phyloP scores from a whole-genome alignment of 108 stramenopile species.

The Cyclotella choctawhatcheeana region DNA sequence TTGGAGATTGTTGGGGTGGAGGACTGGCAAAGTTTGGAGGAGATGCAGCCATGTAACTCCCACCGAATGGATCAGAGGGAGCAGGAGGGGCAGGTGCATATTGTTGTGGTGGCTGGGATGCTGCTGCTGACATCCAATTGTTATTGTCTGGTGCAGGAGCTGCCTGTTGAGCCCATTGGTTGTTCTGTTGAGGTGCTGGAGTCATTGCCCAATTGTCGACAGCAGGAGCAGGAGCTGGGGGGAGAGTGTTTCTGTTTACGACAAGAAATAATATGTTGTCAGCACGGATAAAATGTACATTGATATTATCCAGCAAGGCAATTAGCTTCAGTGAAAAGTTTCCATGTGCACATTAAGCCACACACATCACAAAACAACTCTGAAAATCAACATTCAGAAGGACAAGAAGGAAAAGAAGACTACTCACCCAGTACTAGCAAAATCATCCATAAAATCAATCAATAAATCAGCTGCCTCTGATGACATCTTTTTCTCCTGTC shows the following conservation, averaged over 20 bases:
- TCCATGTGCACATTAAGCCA: background rate
- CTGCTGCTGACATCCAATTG: conserved; percentile 31
- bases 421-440: conserved; percentile 40
- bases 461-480: conserved; percentile 55
- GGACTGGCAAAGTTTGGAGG: conserved; percentile 24
- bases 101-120: conserved; percentile 20
- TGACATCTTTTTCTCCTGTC: conserved; percentile 40
- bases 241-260: conserved; percentile 32
- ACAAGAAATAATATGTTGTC: background rate
- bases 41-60: conserved; percentile 5
- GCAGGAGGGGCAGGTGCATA: background rate
- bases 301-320: no score
- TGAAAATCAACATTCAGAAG: background rate
- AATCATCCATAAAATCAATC: conserved; percentile 71
- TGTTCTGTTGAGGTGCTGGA: conserved; percentile 45
- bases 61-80: conserved; percentile 11
- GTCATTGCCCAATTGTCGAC: conserved; percentile 48
- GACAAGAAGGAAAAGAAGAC: background rate
- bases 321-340: no score
- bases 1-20: conserved; percentile 8
- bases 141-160: conserved; percentile 38
- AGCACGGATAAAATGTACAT: background rate
- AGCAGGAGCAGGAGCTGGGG: conserved; percentile 34
- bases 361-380: no score
- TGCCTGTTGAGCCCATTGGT: conserved; percentile 39